phyloP scores from a whole-genome alignment of 2,329 filamentous ascomycete species.

The Diaporthe destruens region DNA sequence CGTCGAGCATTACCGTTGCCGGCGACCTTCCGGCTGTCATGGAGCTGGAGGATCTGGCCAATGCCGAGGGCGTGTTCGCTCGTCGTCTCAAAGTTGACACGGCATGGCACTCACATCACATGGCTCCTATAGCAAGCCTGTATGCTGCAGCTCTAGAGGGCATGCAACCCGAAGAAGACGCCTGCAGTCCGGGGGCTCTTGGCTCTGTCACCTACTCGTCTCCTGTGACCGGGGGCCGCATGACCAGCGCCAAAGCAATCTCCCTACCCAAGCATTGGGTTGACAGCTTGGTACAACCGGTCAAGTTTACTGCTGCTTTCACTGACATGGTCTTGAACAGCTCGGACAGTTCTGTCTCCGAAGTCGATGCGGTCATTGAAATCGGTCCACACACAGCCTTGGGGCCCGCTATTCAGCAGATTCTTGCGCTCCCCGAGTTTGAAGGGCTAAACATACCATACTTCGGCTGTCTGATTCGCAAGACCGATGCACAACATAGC shows the following conservation, averaged over 20 bases:
- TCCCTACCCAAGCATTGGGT: neutral
- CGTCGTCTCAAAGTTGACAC: conserved; percentile 46
- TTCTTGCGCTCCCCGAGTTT: conserved; percentile 52
- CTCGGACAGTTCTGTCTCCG: neutral
- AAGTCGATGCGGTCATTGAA: conserved; percentile 59
- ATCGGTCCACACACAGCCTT: conserved; percentile 63
- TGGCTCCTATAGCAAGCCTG: conserved; percentile 44
- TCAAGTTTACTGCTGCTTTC: neutral
- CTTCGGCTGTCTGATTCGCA: conserved; percentile 5
- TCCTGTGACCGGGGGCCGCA: neutral
- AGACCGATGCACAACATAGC: neutral
- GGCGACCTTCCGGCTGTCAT: conserved; percentile 48
- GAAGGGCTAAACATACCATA: neutral
- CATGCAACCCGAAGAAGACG: neutral
- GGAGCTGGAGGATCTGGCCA: conserved; percentile 43
- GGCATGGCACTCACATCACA: conserved; percentile 51
- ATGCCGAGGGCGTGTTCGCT: conserved; percentile 47
- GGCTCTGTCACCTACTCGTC: conserved; percentile 6
- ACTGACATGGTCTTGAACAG: neutral
- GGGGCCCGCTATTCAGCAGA: conserved; percentile 63
- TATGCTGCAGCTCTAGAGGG: conserved; percentile 42
- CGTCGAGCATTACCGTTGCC: conserved; percentile 52
- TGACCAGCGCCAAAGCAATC: neutral
- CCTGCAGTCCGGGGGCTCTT: too few relatives aligned
- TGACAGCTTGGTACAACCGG: neutral